Evolutionary conservation across 2,329 filamentous ascomycete species (phyloP).

Genomic region (Ceratocystis destructans): DNA sequence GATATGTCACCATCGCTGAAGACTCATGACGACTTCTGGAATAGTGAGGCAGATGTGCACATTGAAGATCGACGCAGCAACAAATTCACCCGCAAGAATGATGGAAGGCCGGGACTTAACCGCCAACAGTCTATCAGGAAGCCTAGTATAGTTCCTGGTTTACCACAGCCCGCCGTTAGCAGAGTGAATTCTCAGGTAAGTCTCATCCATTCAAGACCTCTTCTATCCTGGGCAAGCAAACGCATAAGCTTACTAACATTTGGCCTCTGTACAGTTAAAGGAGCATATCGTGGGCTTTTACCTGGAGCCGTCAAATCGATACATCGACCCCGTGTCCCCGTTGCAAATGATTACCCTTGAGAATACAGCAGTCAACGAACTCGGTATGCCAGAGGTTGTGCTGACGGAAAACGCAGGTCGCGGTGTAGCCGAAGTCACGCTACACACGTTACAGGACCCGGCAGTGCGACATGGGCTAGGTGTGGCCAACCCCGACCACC

Average conservation of each 20-base stretch:
- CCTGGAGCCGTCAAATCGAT: conserved; percentile 40
- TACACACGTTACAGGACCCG: conserved; percentile 51
- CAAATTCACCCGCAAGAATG: conserved; percentile 12
- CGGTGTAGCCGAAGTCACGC: conserved; percentile 71
- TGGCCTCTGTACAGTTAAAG: conserved; percentile 8
- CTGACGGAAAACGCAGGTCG: conserved; percentile 85
- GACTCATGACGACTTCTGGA: conserved; percentile 47
- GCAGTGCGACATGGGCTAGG: conserved; percentile 43
- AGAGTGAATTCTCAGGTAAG: conserved; percentile 16
- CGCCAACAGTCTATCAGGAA: conserved; percentile 30
- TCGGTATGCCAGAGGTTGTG: conserved; percentile 76
- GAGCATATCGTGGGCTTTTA: conserved; percentile 36
- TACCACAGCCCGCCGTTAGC: conserved; percentile 33
- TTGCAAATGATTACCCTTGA: conserved; percentile 87
- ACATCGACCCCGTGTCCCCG: conserved; percentile 51
- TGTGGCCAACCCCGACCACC: conserved; percentile 26
- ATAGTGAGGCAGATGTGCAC: conserved; percentile 52
- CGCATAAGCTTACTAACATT: not conserved
- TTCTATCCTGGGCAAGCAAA: not conserved
- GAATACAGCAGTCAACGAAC: conserved; percentile 75
- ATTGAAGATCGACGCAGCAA: conserved; percentile 18
- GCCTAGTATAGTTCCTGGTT: conserved; percentile 32
- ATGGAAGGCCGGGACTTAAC: conserved; percentile 11
- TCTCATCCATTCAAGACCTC: not conserved
- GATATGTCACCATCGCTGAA: conserved; percentile 37